Conservation (phyloP, 352 stramenopile genomes). For the Globisporangium abappressorium region DNA sequence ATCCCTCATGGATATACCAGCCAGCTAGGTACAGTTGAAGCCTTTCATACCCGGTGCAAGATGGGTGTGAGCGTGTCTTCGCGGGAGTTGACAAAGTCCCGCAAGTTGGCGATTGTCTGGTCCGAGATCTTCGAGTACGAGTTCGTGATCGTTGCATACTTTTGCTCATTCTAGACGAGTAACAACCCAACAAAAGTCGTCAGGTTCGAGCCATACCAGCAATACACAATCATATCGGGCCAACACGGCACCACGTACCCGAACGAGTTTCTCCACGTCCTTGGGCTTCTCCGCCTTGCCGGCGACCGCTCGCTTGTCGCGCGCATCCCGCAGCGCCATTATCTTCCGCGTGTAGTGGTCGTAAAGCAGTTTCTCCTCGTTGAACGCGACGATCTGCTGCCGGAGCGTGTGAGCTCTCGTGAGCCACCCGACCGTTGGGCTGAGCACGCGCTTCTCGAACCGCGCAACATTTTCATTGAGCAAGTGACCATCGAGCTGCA, state of each 20-base stretch:
- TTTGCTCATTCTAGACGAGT: slow-evolving; percentile 62
- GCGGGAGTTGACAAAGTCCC: slow-evolving; percentile 55
- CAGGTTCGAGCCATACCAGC: background rate
- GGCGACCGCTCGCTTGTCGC: slow-evolving; percentile 49
- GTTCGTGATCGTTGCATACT: slow-evolving; percentile 59
- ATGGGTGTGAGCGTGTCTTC: slow-evolving; percentile 63
- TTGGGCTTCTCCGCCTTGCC: slow-evolving; percentile 71
- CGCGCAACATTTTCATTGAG: slow-evolving; percentile 42
- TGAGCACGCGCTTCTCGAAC: slow-evolving; percentile 66
- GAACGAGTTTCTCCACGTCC: slow-evolving; percentile 73
- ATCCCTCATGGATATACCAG: background rate
- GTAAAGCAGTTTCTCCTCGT: slow-evolving; percentile 65
- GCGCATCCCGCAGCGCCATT: slow-evolving; percentile 48
- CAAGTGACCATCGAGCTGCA: slow-evolving; percentile 55
- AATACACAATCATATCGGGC: too few species aligned
- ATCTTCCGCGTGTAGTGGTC: slow-evolving; percentile 85
- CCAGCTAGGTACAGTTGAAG: background rate
- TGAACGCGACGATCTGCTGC: slow-evolving; percentile 44
- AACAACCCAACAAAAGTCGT: background rate
- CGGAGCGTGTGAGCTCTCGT: slow-evolving; percentile 39
- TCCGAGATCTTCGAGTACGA: slow-evolving; percentile 70
- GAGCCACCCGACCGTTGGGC: slow-evolving; percentile 55
- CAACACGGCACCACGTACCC: slow-evolving; percentile 22
- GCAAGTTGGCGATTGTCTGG: slow-evolving; percentile 49
- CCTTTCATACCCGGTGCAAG: slow-evolving; percentile 41